Base-by-base conservation (phyloP, 2,329 filamentous ascomycete genomes). In the Moelleriella libera region DNA sequence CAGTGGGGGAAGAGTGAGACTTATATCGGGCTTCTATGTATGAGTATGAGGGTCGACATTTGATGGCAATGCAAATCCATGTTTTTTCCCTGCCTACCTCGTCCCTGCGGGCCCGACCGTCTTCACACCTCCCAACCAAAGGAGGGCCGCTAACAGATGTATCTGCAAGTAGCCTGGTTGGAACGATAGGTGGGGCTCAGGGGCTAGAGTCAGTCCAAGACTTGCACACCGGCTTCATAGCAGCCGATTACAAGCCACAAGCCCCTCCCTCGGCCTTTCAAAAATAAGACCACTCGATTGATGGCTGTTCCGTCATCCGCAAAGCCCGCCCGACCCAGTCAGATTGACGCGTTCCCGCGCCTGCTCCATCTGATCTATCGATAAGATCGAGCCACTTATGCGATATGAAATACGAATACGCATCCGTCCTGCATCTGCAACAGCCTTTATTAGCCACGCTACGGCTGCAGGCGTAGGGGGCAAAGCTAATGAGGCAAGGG, bases 241-340 rank as follows among this genome's bases (percentile, higher is more conserved):
- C 21, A 21, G 21, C 21, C 21, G 21, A 21, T 21, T 21, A 21
- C 21, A 21, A 21, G 21, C 21, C 21, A 21, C 21, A 21, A 21
- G 21, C 21, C 21, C 21, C 21, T 21, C 21, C 21, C 21, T 21
- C 21, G 21, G 21, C 21, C 21, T 21, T 21, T 21, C 21, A 21
- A 21, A 21, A 61, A 63, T 65, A 60, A 63, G 60, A 57, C 63
- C 61, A 65, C 46, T 53, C n/a, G 40, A 47, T 49, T 53, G 52
- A 50, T 53, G 52, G 40, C 40, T 41, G 7, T 41, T 21, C 40
- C 40, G 40, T 41, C 40, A 11, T 11, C 14, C 40, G 34, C 46
- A 49, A 45, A 49, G 63, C 21, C 21, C 21, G 3, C 21, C 21
- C 21, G 21, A 21, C 21, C 21, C 21, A 21, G 21, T 21, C 21